phyloP scores from a whole-genome alignment of 2,329 filamentous ascomycete species.

The Basipetospora chlamydospora region DNA sequence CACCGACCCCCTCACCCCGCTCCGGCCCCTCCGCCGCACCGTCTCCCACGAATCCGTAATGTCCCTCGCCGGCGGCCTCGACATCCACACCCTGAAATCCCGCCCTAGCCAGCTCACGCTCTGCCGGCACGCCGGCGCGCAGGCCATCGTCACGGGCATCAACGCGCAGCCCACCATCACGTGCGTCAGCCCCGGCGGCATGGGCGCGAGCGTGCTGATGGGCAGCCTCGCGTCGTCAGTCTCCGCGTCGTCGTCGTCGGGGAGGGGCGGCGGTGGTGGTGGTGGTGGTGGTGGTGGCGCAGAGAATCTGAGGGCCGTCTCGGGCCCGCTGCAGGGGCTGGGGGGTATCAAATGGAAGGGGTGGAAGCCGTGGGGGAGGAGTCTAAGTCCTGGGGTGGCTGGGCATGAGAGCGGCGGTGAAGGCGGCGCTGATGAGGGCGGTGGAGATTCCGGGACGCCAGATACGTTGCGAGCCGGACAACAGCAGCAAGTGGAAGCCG shows the following conservation, averaged over 20 bases:
- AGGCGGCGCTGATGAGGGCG: neutral
- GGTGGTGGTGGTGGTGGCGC: too few species aligned
- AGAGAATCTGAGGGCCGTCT: too few species aligned
- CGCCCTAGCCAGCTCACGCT: constrained; percentile 62
- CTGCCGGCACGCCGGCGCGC: constrained; percentile 35
- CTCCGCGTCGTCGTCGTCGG: constrained; percentile 9
- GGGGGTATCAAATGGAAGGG: too few species aligned
- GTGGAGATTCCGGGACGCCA: too few species aligned
- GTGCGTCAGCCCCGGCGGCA: constrained; percentile 25
- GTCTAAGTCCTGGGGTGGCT: constrained; percentile 28
- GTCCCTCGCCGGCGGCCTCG: constrained; percentile 73
- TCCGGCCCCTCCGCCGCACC: constrained; percentile 43
- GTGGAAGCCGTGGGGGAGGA: neutral
- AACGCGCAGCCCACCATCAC: constrained; percentile 44
- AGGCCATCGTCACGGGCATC: constrained; percentile 42
- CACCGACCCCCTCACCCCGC: constrained; percentile 19
- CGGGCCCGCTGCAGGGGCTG: too few species aligned
- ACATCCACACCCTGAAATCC: constrained; percentile 69
- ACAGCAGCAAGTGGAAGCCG: neutral
- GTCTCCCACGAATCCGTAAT: constrained; percentile 80
- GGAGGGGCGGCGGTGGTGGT: too few species aligned
- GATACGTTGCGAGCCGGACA: too few species aligned
- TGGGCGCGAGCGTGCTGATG: constrained; percentile 42
- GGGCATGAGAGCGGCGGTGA: neutral
- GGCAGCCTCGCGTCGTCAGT: constrained; percentile 31